These are phyloP conservation scores for Colletotrichum sp. DNA, from an alignment of 2,329 filamentous ascomycete species.

Conservation along the genomic window DNA sequence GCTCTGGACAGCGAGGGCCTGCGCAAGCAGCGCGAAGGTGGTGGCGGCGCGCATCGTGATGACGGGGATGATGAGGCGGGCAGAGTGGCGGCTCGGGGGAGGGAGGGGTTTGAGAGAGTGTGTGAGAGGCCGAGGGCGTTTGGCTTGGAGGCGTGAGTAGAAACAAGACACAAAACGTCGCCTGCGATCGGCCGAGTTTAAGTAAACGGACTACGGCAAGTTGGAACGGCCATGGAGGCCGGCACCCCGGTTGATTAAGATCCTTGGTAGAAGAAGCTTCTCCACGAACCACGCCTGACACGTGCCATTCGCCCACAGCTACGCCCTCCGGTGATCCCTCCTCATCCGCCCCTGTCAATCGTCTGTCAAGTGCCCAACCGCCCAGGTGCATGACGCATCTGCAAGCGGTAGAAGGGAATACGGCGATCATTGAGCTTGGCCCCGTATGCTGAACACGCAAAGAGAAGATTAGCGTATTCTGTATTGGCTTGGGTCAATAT, in stretches of 20 bases:
- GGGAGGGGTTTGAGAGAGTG: not conserved
- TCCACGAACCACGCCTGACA: not conserved
- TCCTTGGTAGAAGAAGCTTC: not conserved
- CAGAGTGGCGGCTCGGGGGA: not conserved
- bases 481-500: not conserved
- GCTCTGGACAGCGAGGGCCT: slow-evolving; percentile 24
- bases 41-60: slow-evolving; percentile 6
- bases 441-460: not conserved
- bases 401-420: not conserved
- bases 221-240: not conserved
- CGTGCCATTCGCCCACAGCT: not conserved
- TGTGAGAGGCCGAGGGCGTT: not conserved
- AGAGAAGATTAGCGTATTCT: not conserved
- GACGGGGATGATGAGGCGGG: not conserved
- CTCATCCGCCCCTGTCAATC: not conserved
- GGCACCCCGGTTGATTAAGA: not conserved
- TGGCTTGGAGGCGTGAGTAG: not conserved
- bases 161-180: not conserved
- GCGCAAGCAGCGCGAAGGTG: slow-evolving; percentile 14
- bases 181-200: not conserved
- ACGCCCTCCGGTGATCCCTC: not conserved
- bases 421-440: not conserved
- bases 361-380: not conserved
- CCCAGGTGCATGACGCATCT: not conserved
- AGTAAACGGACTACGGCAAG: not conserved